A percentile compares a stretch with the other conserved stretches of the same genome.
Conservation (phyloP, 2,329 filamentous ascomycete genomes). For the Colletotrichum coccodes region DNA sequence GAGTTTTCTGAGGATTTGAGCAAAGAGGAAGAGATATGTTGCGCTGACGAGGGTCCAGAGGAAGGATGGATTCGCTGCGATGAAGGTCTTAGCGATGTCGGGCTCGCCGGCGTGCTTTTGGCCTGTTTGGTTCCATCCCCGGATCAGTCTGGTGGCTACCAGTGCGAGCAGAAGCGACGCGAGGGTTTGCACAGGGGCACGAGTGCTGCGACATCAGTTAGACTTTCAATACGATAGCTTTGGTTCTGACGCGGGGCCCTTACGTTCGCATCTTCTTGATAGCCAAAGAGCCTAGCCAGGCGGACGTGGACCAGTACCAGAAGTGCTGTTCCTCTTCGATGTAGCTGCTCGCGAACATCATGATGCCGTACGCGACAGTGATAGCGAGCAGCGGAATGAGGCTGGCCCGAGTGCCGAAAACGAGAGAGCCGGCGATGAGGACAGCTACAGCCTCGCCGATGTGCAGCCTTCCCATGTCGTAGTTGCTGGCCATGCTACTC, state of each 20-base stretch:
- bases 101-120: slow-evolving; percentile 94
- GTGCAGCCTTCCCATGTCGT: slow-evolving; percentile 74
- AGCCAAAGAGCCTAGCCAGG: slow-evolving; percentile 71
- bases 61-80: slow-evolving; percentile 69
- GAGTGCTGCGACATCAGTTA: slow-evolving; percentile 1
- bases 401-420: slow-evolving; percentile 33
- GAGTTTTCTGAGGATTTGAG: slow-evolving; percentile 55
- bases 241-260: background rate
- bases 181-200: background rate
- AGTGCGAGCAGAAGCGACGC: slow-evolving; percentile 57
- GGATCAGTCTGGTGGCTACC: slow-evolving; percentile 70
- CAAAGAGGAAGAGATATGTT: slow-evolving; percentile 72
- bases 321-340: slow-evolving; percentile 99
- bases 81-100: slow-evolving; percentile 81
- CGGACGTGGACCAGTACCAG: slow-evolving; percentile 90
- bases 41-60: slow-evolving; percentile 80
- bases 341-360: slow-evolving; percentile 99
- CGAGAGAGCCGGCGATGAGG: background rate
- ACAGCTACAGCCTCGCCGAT: slow-evolving; percentile 54
- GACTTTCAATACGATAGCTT: background rate
- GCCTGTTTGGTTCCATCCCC: slow-evolving; percentile 96
- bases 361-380: slow-evolving; percentile 74
- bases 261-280: slow-evolving; percentile 57
- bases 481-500: slow-evolving; percentile 93
- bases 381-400: slow-evolving; percentile 59